Evolutionary conservation across 2,329 filamentous ascomycete genomes (phyloP), one percentile per base, ranked within the genome.

Genomic region (Colletotrichum spinosum): DNA sequence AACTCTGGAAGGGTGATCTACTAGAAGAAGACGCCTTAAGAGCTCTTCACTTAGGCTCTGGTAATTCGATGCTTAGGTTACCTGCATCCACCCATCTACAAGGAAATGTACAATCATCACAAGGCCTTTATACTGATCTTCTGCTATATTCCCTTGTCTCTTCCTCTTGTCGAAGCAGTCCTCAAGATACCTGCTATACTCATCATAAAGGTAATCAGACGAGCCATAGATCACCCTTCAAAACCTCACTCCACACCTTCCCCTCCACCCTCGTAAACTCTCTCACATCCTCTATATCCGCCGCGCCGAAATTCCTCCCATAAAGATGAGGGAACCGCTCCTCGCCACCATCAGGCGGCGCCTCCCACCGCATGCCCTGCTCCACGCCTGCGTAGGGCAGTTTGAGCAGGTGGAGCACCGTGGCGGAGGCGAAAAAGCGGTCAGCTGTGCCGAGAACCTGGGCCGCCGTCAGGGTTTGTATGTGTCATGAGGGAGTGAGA

Each of bases 251-350:
- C 87, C 88, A 90, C 9, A 69, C 79, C 72, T 81, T 73, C 0
- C 71, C 78, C 37, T 76, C 78, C n/a, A 71, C 71, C 59, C 81
- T 82, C 50, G 76, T 72, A 65, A 88, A 86, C 68, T 79, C 79
- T 68, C 79, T 73, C 4, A 78, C 75, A 11, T 78, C 80, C 42
- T 81, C 78, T 10, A 90, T 79, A 62, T 89, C 83, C 3, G 75
- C 78, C 8, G 70, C 77, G 8, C 87, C 86, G 71, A 90, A 82
- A 70, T 86, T 85, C 55, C 53, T 44, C 12, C 82, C 83, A 71
- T 88, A 88, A 42, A 90, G 73, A 71, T 90, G 88, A 56, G 87
- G 84, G 39, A 65, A 65, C 69, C 86, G 90, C 58, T 79, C 81
- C 15, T 78, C 79, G 13, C 76, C 76, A 2, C 76, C 76, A 2